Percentiles rank a stretch among this genome's conserved stretches.
phyloP scores from a whole-genome alignment of 306 rosid genomes.

The Lathyrus oleraceus region DNA sequence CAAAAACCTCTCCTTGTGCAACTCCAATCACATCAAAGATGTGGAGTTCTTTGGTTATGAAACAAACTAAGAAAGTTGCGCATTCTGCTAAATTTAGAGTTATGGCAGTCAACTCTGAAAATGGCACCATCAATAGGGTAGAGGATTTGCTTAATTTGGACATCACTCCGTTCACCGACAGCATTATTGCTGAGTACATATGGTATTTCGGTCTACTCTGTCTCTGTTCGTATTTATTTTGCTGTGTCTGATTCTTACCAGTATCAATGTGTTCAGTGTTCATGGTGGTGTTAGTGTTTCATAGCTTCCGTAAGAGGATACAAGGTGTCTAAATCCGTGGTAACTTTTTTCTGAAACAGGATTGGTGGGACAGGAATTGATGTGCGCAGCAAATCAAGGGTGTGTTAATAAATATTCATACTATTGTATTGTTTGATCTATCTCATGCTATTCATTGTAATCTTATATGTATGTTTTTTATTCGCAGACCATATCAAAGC shows the following conservation, averaged over 20 bases:
- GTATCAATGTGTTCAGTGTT: background rate
- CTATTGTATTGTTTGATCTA: slow-evolving; percentile 9
- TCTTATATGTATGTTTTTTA: slow-evolving; percentile 24
- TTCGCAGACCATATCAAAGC: slow-evolving; percentile 79
- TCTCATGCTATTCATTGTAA: slow-evolving; percentile 24
- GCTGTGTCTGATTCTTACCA: too few species aligned
- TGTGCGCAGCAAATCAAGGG: slow-evolving; percentile 96
- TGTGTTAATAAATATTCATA: slow-evolving; percentile 38
- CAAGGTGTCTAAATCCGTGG: slow-evolving; percentile 15
- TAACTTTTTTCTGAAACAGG: slow-evolving; percentile 55
- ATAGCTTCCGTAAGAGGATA: slow-evolving; percentile 24
- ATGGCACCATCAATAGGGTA: slow-evolving; percentile 71
- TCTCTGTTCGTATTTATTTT: background rate
- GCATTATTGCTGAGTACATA: slow-evolving; percentile 93
- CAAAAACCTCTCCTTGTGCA: slow-evolving; percentile 53
- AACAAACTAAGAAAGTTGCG: slow-evolving; percentile 66
- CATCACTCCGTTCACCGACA: slow-evolving; percentile 77
- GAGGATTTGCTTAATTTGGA: slow-evolving; percentile 80
- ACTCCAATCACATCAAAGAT: slow-evolving; percentile 62
- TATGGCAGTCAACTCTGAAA: slow-evolving; percentile 56
- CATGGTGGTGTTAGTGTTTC: background rate
- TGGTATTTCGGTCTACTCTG: slow-evolving; percentile 54
- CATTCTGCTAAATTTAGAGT: slow-evolving; percentile 67
- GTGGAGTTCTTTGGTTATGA: slow-evolving; percentile 74
- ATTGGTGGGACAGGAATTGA: slow-evolving; percentile 93